A percentile compares a stretch with the other conserved stretches of the same genome.
phyloP scores from a whole-genome alignment of 2,329 filamentous ascomycete species.

The Xylaria digitata region DNA sequence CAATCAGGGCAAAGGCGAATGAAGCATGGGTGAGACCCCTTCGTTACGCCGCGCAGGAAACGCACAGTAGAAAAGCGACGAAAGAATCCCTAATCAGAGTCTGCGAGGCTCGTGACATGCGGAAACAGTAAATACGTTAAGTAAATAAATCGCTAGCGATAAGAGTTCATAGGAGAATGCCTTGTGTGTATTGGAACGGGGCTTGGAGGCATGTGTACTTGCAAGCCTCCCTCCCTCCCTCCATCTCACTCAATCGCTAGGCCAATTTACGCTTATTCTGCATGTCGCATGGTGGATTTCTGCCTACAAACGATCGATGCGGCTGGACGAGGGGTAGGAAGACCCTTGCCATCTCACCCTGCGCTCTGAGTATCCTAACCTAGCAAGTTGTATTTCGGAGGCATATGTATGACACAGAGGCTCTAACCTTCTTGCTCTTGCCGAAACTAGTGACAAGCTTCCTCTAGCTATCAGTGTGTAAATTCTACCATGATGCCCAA shows the following conservation, averaged over 20 bases:
- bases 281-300: neutral
- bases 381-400: too few relatives aligned
- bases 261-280: constrained; percentile 9
- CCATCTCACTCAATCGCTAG: neutral
- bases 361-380: neutral
- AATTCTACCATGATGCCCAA: neutral
- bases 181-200: constrained; percentile 5
- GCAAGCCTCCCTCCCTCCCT: neutral
- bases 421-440: neutral
- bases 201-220: constrained; percentile 11
- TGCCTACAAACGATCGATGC: constrained; percentile 1
- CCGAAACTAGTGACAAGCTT: neutral
- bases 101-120: neutral
- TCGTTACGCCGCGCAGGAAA: constrained; percentile 9
- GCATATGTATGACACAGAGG: neutral
- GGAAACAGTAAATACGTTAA: constrained; percentile 4
- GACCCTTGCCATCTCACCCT: neutral
- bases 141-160: constrained; percentile 6
- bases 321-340: neutral
- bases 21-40: constrained; percentile 3
- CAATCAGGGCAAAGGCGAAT: neutral
- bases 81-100: neutral
- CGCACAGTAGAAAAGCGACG: neutral
- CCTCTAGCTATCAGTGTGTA: constrained; percentile 3
- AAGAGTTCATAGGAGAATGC: constrained; percentile 6